Evolutionary conservation across 2,329 filamentous ascomycete species (phyloP).

Genomic region (Cyphellophora attinorum): DNA sequence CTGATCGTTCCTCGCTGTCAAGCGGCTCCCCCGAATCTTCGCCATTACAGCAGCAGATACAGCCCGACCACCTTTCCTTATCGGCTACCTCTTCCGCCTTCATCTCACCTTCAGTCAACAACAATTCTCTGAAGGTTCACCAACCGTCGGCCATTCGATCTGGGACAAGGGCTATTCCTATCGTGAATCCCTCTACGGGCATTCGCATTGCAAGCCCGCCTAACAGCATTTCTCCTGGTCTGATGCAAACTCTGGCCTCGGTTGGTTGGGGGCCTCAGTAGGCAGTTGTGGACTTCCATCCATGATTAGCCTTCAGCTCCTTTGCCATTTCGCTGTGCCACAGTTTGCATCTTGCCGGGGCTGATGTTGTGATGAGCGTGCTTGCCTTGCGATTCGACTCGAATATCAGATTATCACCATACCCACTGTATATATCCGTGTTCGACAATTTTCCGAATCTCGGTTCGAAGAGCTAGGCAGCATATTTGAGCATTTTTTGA

Average conservation of each 20-base stretch:
- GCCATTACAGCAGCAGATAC: slow-evolving; percentile 73
- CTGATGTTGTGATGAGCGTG: slow-evolving; percentile 17
- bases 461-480: too few relatives aligned
- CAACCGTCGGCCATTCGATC: slow-evolving; percentile 82
- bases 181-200: slow-evolving; percentile 91
- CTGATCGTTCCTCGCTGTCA: slow-evolving; percentile 88
- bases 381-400: slow-evolving; percentile 12
- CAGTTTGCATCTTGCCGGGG: slow-evolving; percentile 12
- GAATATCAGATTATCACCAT: too few relatives aligned
- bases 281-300: too few relatives aligned
- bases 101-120: slow-evolving; percentile 48
- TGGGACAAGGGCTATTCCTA: slow-evolving; percentile 83
- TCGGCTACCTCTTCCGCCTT: slow-evolving; percentile 47
- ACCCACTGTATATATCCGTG: too few relatives aligned
- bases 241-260: slow-evolving; percentile 47
- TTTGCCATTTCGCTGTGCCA: slow-evolving; percentile 14
- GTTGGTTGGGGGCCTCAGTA: slow-evolving; percentile 24
- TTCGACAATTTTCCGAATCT: too few relatives aligned
- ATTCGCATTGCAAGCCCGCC: slow-evolving; percentile 82
- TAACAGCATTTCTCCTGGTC: slow-evolving; percentile 56
- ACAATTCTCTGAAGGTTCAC: slow-evolving; percentile 72
- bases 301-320: too few relatives aligned
- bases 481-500: too few relatives aligned
- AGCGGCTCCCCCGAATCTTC: slow-evolving; percentile 90
- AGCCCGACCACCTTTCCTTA: slow-evolving; percentile 64